Evolutionary conservation across 257 asterid genomes (phyloP), one percentile per base, ranked within the genome.

Genomic region (Solanum sejunctum): DNA sequence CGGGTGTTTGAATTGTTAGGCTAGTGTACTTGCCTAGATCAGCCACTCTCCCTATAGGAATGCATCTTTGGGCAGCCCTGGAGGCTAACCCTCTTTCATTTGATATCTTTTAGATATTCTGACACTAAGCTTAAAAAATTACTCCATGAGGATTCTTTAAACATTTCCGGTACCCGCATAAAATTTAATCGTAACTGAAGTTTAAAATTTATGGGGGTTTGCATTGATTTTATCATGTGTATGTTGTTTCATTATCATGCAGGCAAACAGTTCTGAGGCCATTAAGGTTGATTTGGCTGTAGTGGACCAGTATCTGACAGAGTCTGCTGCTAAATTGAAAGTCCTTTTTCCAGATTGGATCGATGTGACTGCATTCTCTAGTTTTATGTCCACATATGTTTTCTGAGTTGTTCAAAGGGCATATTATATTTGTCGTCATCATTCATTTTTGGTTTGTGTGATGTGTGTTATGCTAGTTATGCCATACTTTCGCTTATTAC

Each of bases 261-360:
- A 97, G 99, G 97, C 97, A 17, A 91, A 71, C 88, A 90, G 91
- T 82, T 87, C 93, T 7, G 97, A 90, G 84, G 83, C 91, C 67
- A 69, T 97, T 88, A 89, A 92, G 91, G 92, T 97, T 55, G 97
- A 95, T 54, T 83, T 93, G 84, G 98, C 98, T 41, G 97, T 92
- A 32, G 84, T 97, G 81, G 98, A 95, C 87, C 91, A 91, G 26
- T 78, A 89, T 88, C 85, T 95, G 87, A 91, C 92, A 10, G 95
- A 91, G 87, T 63, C 91, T 12, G 88, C 91, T 6, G 83, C 82
- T 89, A 94, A 93, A 88, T 80, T 97, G 93, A 95, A 97, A 92
- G 90, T 89, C 91, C 93, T 91, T 70, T 97, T 97, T 67, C 99
- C 99, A 6, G 85, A 86, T 75, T 97, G 99, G 99, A 91, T 92